Evolutionary conservation across 805 yeast genomes (phyloP).

Genomic region (Metschnikowia peoriensis): DNA sequence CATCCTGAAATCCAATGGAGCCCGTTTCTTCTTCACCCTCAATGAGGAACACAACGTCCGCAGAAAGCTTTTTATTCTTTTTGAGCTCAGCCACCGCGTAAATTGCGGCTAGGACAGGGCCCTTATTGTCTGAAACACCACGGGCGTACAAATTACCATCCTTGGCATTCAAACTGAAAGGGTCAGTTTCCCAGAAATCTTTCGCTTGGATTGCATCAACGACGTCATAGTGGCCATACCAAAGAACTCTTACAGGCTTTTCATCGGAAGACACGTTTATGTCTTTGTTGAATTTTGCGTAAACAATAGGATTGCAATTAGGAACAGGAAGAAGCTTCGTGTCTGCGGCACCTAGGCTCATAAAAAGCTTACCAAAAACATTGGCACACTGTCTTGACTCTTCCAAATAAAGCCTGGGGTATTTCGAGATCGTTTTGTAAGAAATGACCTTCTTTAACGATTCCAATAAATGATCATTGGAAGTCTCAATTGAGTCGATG

Average conservation of each 20-base stretch:
- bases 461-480: conserved; percentile 62
- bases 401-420: conserved; percentile 63
- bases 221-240: conserved; percentile 97
- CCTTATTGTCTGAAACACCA: conserved; percentile 94
- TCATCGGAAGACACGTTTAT: conserved; percentile 2
- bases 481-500: conserved; percentile 21
- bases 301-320: conserved; percentile 83
- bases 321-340: conserved; percentile 70
- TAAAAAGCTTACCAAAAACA: conserved; percentile 59
- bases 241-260: conserved; percentile 49
- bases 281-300: conserved; percentile 58
- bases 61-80: conserved; percentile 48
- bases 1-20: conserved; percentile 76
- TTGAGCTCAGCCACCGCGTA: conserved; percentile 78
- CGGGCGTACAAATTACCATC: conserved; percentile 89
- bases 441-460: conserved; percentile 62
- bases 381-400: conserved; percentile 88
- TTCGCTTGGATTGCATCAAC: conserved; percentile 66
- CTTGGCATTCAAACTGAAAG: conserved; percentile 69
- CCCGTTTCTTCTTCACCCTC: conserved; percentile 98
- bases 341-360: conserved; percentile 65
- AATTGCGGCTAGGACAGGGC: conserved; percentile 84
- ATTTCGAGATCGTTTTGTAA: conserved; percentile 75
- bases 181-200: conserved; percentile 70
- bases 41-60: conserved; percentile 77